Evolutionary conservation across 208 protist species (phyloP).

Genomic region (Acanthamoeba royreba): DNA sequence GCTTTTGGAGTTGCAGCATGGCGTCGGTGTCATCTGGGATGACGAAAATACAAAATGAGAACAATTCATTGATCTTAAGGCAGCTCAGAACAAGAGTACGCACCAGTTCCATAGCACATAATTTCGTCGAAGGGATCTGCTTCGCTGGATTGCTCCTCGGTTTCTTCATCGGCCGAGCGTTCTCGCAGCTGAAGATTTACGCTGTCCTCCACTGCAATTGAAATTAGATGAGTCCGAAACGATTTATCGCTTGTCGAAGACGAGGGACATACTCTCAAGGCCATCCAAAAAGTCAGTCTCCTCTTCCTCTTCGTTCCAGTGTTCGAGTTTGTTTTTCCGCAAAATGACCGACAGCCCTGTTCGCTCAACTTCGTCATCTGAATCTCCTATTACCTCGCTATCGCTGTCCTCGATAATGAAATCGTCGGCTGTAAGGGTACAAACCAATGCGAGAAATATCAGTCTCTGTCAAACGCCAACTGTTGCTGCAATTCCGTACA

Average conservation of each 20-base stretch:
- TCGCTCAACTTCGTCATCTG: conserved; percentile 1
- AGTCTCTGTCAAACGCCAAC: background rate
- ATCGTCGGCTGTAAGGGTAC: background rate
- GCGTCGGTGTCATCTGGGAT: conserved; percentile 35
- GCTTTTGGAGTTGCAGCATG: conserved; percentile 35
- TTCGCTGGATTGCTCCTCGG: background rate
- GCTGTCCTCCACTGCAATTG: conserved; percentile 1
- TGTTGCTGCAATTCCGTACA: background rate
- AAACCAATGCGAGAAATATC: background rate
- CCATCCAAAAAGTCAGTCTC: conserved; percentile 33
- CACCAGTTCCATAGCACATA: conserved; percentile 36
- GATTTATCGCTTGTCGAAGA: no score
- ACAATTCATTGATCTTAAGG: background rate
- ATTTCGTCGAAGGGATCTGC: conserved; percentile 20
- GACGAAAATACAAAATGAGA: background rate
- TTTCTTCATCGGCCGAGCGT: background rate
- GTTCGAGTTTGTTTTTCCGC: conserved; percentile 14
- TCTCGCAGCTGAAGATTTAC: background rate
- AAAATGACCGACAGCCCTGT: conserved; percentile 35
- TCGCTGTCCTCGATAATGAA: conserved; percentile 28
- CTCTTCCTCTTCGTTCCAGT: conserved; percentile 31
- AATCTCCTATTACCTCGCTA: background rate
- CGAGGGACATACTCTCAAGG: background rate
- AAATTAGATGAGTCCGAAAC: background rate
- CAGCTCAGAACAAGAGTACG: background rate